Base-by-base conservation (phyloP, 495 filamentous ascomycete species). In the Podospora anserina region DNA sequence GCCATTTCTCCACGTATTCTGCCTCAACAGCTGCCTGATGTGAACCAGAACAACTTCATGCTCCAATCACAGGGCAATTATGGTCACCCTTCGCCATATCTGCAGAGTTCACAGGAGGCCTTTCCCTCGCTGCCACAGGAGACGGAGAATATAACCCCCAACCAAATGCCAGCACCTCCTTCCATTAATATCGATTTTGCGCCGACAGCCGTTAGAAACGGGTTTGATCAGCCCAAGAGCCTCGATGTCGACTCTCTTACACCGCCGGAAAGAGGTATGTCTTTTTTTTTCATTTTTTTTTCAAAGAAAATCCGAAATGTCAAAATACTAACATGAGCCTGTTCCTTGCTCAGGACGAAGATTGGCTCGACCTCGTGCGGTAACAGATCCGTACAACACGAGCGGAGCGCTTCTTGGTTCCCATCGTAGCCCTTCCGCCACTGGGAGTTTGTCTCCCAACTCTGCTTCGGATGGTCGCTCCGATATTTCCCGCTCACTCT, bases 181-280 rank as follows among this genome's bases (percentile, higher is more conserved):
- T 91, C 93, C 56, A 97, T 99, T 76, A 95, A 93, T 73, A 92
- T 99, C 71, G 90, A 96, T 76, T 92, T 92, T 77, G 95, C 94
- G 5, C 94, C 94, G 26, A 80, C 83, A 19, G 86, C 92, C 13
- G 82, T 85, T 61, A 89, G 87, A 72, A 86, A 82, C 26, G 89
- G 85, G 63, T 92, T 96, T 71, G 90, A 91, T 61, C 88, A 87
- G 55, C 81, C 84, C 16, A 93, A 91, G 71, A 82, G 84, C 61
- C 82, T 88, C 63, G 88, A 95, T 71, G 81, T 88, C 23, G 90
- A 94, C 74, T 91, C 92, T 23, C 78, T 99, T 68, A 94, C 89
- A 64, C 94, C 93, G 19, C 94, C 94, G 11, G 88, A 92, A 64
- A 88, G 92, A 85, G 87, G 93, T 96, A 85, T 78, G 86, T 83